Conservation (phyloP, 805 yeast genomes). For the Saturnispora halmiae region DNA sequence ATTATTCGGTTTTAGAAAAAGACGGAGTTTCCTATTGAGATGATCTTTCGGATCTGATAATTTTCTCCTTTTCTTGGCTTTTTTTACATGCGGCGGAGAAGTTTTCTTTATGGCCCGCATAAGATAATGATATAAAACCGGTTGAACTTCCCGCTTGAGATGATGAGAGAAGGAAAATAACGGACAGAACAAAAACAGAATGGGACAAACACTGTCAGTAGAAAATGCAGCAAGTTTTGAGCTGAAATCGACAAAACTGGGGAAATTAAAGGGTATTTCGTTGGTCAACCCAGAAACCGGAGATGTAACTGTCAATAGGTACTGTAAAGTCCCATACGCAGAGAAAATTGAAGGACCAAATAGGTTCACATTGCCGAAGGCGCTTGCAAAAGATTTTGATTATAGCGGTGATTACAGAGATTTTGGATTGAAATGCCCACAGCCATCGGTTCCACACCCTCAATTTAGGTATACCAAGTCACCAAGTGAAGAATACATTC, state of each 20-base stretch:
- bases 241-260: slow-evolving; percentile 18
- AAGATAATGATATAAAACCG: too few relatives aligned
- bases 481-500: slow-evolving; percentile 29
- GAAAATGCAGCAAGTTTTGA: slow-evolving; percentile 16
- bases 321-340: slow-evolving; percentile 30
- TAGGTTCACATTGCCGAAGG: slow-evolving; percentile 26
- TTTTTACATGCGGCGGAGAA: too few relatives aligned
- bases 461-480: slow-evolving; percentile 18
- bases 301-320: slow-evolving; percentile 21
- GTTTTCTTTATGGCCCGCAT: too few relatives aligned
- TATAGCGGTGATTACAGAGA: slow-evolving; percentile 32
- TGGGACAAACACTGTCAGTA: slow-evolving; percentile 22
- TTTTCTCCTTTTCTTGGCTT: too few relatives aligned
- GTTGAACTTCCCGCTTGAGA: too few relatives aligned
- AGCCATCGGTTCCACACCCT: slow-evolving; percentile 28
- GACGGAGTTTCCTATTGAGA: too few relatives aligned
- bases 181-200: slow-evolving; percentile 1
- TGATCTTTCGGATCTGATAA: too few relatives aligned
- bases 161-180: too few relatives aligned
- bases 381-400: slow-evolving; percentile 29
- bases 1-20: too few relatives aligned
- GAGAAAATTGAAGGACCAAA: slow-evolving; percentile 26
- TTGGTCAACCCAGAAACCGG: slow-evolving; percentile 15
- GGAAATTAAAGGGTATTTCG: slow-evolving; percentile 24
- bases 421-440: slow-evolving; percentile 31